These are phyloP conservation scores for Curvularia sp. DNA, from an alignment of 2,329 filamentous ascomycete genomes.

Conservation along the genomic window DNA sequence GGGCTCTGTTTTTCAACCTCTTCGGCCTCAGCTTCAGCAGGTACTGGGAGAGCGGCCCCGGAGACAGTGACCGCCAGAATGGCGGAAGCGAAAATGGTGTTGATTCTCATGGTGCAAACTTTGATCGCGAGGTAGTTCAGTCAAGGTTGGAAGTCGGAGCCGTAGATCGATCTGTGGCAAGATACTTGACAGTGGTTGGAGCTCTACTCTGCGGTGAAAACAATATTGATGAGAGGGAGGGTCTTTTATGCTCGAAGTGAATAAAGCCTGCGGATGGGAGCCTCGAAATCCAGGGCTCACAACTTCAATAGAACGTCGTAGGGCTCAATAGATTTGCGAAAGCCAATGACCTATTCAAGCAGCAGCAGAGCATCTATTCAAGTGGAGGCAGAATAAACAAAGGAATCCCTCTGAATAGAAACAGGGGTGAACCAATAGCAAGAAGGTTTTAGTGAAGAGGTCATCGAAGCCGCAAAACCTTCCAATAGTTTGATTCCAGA, in stretches of 20 bases:
- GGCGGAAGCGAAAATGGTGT: slow-evolving; percentile 51
- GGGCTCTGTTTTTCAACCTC: slow-evolving; percentile 10
- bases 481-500: slow-evolving; percentile 11
- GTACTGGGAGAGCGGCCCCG: slow-evolving; percentile 51
- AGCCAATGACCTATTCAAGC: slow-evolving; percentile 21
- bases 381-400: slow-evolving; percentile 23
- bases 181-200: slow-evolving; percentile 15
- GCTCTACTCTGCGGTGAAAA: slow-evolving; percentile 21
- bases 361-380: slow-evolving; percentile 14
- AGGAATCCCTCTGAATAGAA: slow-evolving; percentile 21
- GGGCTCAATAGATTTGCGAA: slow-evolving; percentile 23
- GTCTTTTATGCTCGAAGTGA: slow-evolving; percentile 18
- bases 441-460: neutral
- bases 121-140: slow-evolving; percentile 25
- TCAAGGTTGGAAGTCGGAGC: slow-evolving; percentile 21
- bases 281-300: slow-evolving; percentile 6
- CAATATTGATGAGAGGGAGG: slow-evolving; percentile 8
- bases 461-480: slow-evolving; percentile 11
- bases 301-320: slow-evolving; percentile 29
- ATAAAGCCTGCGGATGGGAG: slow-evolving; percentile 13
- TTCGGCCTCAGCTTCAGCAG: slow-evolving; percentile 5
- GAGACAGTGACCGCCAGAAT: slow-evolving; percentile 53
- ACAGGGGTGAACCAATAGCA: slow-evolving; percentile 9
- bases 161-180: slow-evolving; percentile 14
- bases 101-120: slow-evolving; percentile 57